Conservation (phyloP, 805 yeast species). For the Lipomyces spencermartinsiae region DNA sequence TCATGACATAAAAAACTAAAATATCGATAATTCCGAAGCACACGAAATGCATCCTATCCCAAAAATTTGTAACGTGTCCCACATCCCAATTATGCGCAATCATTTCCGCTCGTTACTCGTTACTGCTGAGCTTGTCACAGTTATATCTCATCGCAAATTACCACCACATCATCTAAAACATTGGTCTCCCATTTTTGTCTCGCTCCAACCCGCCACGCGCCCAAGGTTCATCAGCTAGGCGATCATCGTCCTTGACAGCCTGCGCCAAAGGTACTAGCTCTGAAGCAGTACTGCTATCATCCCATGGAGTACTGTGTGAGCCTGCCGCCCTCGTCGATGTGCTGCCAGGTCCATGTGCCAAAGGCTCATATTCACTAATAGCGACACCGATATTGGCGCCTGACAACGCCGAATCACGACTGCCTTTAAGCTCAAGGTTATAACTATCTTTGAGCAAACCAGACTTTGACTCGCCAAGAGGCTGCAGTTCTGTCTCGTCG, state of each 20-base stretch:
- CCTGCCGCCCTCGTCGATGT: background rate
- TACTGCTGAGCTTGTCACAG: background rate
- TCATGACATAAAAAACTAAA: background rate
- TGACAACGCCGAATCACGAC: background rate
- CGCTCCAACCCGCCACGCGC: constrained; percentile 15
- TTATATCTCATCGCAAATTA: background rate
- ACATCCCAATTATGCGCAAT: background rate
- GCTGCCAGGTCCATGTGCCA: background rate
- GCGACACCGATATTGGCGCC: constrained; percentile 26
- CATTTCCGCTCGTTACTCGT: background rate
- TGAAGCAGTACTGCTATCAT: constrained; percentile 1
- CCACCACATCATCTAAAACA: constrained; percentile 11
- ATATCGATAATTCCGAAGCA: background rate
- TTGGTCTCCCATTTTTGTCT: constrained; percentile 26
- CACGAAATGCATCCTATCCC: background rate
- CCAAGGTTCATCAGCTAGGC: background rate
- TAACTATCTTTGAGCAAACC: background rate
- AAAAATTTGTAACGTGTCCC: background rate
- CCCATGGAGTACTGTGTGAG: constrained; percentile 22
- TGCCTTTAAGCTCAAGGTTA: background rate
- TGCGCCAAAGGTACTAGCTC: constrained; percentile 19
- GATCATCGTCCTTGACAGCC: background rate
- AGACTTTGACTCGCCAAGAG: constrained; percentile 18
- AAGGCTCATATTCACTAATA: constrained; percentile 25
- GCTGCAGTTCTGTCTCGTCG: constrained; percentile 24